These are phyloP conservation scores for Nicotiana undulata DNA, from an alignment of 257 asterid genomes.

Conservation along the genomic window DNA sequence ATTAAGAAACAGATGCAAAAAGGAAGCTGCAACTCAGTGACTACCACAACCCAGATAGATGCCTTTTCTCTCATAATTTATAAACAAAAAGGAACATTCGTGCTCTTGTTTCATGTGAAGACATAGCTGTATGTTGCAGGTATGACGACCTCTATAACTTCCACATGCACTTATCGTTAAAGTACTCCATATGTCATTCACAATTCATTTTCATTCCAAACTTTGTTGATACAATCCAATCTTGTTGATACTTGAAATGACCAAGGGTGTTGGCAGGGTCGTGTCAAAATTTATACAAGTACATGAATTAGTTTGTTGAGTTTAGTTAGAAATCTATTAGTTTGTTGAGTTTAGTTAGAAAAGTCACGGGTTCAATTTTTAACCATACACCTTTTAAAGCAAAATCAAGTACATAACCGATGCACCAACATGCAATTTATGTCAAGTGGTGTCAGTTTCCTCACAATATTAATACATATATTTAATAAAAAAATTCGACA, in stretches of 20 bases:
- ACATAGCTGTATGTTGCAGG: constrained; percentile 2
- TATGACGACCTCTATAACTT: neutral
- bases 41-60: neutral
- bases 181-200: neutral
- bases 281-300: too few species aligned
- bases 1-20: neutral
- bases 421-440: too few species aligned
- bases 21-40: neutral
- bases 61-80: neutral
- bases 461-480: too few species aligned
- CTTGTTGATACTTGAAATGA: neutral
- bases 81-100: neutral
- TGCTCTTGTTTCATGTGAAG: constrained; percentile 11
- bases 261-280: too few species aligned
- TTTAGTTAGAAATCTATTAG: too few species aligned
- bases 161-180: neutral
- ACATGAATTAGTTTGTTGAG: too few species aligned
- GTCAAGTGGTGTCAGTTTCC: too few species aligned
- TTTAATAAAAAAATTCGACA: too few species aligned
- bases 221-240: neutral
- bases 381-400: too few species aligned
- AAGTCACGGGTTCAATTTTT: too few species aligned
- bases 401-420: too few species aligned
- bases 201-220: neutral
- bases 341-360: too few species aligned